phyloP scores from a whole-genome alignment of 164 flowering plant genomes.

The Aristolochia californica region DNA sequence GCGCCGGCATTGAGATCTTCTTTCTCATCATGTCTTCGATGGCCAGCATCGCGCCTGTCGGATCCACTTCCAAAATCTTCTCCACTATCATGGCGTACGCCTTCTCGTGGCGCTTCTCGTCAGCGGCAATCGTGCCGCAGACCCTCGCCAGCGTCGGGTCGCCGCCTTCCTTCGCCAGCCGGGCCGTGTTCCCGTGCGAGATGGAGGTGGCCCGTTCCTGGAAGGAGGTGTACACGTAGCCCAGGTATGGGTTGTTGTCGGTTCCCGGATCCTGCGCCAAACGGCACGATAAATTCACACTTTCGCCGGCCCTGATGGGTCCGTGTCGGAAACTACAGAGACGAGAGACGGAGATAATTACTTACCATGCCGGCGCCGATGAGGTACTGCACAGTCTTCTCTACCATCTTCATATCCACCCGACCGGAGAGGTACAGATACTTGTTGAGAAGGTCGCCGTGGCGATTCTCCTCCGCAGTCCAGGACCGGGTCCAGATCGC shows the following conservation, averaged over 20 bases:
- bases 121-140: constrained; percentile 34
- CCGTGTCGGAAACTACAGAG: too few relatives aligned
- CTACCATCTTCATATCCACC: constrained; percentile 33
- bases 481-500: constrained; percentile 33
- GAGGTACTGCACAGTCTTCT: constrained; percentile 28
- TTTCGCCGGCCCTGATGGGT: too few relatives aligned
- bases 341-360: not conserved
- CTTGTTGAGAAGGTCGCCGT: constrained; percentile 24
- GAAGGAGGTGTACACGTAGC: constrained; percentile 34
- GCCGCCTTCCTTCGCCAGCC: constrained; percentile 28
- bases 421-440: constrained; percentile 34
- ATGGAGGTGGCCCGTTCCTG: constrained; percentile 39
- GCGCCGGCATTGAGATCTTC: constrained; percentile 53
- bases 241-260: constrained; percentile 31
- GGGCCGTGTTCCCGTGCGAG: constrained; percentile 25
- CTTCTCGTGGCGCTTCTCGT: constrained; percentile 39
- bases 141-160: constrained; percentile 29
- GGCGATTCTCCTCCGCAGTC: constrained; percentile 26
- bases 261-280: constrained; percentile 19
- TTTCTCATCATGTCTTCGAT: constrained; percentile 53
- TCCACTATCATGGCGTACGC: constrained; percentile 17
- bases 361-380: constrained; percentile 36
- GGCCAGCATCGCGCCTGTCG: constrained; percentile 31
- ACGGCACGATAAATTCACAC: not conserved
- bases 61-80: constrained; percentile 35